These are phyloP conservation scores for Leptomonas seymouri DNA, from an alignment of 208 protist genomes.

Conservation along the genomic window DNA sequence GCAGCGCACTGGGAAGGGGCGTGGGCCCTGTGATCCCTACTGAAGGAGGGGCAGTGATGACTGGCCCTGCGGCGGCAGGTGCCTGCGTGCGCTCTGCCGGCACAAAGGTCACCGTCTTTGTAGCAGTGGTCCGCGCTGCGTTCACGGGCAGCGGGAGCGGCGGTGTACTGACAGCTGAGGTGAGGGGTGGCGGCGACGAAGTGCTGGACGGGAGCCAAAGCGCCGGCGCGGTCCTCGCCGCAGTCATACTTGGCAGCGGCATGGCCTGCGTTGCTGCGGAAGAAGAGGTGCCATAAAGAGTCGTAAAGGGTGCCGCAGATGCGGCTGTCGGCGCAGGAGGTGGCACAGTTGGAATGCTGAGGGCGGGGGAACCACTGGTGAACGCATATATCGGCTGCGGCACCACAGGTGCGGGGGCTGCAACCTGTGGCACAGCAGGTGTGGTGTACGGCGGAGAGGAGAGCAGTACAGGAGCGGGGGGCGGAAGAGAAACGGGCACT, in stretches of 20 bases:
- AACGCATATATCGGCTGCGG: background rate
- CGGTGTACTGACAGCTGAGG: background rate
- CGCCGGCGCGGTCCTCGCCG: background rate
- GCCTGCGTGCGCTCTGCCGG: background rate
- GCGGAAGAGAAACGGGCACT: background rate
- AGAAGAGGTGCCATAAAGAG: background rate
- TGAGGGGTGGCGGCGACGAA: constrained; percentile 6
- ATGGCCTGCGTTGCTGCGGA: background rate
- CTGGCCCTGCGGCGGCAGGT: background rate
- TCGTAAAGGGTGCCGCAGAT: background rate
- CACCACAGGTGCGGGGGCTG: too few species aligned
- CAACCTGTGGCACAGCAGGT: background rate
- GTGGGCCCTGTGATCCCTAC: background rate
- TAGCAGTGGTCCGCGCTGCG: background rate
- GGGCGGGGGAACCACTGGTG: too few species aligned
- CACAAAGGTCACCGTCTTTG: constrained; percentile 19
- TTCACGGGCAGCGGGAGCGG: background rate
- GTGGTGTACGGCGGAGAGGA: background rate
- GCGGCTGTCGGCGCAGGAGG: background rate
- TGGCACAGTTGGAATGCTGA: background rate
- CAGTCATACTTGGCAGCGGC: background rate
- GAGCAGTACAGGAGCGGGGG: background rate
- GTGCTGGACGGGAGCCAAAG: constrained; percentile 9
- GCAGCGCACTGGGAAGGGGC: constrained; percentile 1
- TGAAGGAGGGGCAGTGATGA: too few species aligned